These are phyloP conservation scores for Ophiocordyceps camponoti-floridani DNA, from an alignment of 2,329 filamentous ascomycete species.

Conservation along the genomic window DNA sequence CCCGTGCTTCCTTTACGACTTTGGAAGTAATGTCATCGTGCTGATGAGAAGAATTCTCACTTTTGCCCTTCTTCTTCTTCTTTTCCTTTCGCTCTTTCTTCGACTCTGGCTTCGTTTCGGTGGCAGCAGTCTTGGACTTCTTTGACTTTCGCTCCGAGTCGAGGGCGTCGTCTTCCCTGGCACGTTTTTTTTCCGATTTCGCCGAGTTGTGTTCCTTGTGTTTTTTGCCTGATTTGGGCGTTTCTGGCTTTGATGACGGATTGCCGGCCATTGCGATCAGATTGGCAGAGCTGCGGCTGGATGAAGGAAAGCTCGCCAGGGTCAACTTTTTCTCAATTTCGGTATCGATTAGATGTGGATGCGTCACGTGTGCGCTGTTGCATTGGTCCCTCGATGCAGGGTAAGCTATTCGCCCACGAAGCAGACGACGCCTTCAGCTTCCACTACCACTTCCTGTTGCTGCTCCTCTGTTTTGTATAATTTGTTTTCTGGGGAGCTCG, in stretches of 20 bases:
- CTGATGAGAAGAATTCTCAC: not conserved
- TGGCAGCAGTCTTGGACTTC: constrained; percentile 28
- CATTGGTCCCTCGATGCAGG: too few species aligned
- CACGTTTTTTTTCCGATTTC: constrained; percentile 24
- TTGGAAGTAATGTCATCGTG: not conserved
- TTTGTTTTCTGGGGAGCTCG: too few species aligned
- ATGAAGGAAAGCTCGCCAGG: not conserved
- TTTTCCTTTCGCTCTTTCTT: constrained; percentile 13
- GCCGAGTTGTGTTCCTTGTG: constrained; percentile 16
- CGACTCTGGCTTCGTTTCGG: constrained; percentile 1
- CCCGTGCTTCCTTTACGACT: not conserved
- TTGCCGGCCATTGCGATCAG: constrained; percentile 13
- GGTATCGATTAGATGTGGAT: not conserved
- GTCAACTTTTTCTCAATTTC: not conserved
- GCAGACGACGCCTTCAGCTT: not conserved
- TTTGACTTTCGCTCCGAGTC: constrained; percentile 28
- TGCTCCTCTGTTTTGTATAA: too few species aligned
- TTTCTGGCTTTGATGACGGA: constrained; percentile 11
- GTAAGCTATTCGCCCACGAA: not conserved
- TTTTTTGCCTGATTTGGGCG: constrained; percentile 19
- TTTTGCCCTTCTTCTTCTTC: constrained; percentile 5
- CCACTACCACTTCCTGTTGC: too few species aligned
- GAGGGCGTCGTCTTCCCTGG: constrained; percentile 23
- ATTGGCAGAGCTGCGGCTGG: not conserved
- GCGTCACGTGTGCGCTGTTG: not conserved